Base-by-base conservation (phyloP, 2,329 filamentous ascomycete species). In the Penicillium sp. region DNA sequence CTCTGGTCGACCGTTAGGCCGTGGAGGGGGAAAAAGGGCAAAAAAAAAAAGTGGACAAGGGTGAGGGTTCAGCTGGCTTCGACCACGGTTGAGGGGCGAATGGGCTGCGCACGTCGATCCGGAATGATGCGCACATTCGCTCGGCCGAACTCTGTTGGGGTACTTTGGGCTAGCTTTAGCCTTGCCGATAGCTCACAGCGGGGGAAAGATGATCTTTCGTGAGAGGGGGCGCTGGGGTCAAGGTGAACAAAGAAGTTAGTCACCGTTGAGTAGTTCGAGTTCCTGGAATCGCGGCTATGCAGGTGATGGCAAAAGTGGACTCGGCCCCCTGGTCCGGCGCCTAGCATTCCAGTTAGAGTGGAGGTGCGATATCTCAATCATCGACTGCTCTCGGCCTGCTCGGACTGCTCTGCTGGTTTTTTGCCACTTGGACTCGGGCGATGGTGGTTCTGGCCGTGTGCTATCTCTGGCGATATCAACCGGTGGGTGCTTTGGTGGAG, bases 121-220 rank as follows among this genome's bases (percentile, higher is more conserved):
- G 67, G 63, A 64, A 67, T 70, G 67, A 67, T 70, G 63, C 68
- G 68, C 67, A 67, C 68, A 71, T 68, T 67, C 56, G 33, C 29
- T 31, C 14, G 21, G 50, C 33, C 16, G 37, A 40, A 40, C 19
- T 11, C n/a, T 24, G 34, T 37, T 18, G n/a, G n/a, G n/a, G n/a
- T n/a, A n/a, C n/a, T n/a, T n/a, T n/a, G n/a, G n/a, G n/a, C n/a
- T n/a, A n/a, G n/a, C n/a, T n/a, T n/a, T n/a, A n/a, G n/a, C n/a
- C n/a, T n/a, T n/a, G n/a, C n/a, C n/a, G n/a, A n/a, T n/a, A n/a
- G n/a, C n/a, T n/a, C n/a, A n/a, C n/a, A n/a, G n/a, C n/a, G n/a
- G n/a, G n/a, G n/a, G n/a, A n/a, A n/a, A n/a, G n/a, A n/a, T n/a
- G n/a, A n/a, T n/a, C n/a, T n/a, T n/a, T n/a, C n/a, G n/a, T n/a